Base-by-base conservation (phyloP, 208 protist genomes). In the Leishmania turanica region DNA sequence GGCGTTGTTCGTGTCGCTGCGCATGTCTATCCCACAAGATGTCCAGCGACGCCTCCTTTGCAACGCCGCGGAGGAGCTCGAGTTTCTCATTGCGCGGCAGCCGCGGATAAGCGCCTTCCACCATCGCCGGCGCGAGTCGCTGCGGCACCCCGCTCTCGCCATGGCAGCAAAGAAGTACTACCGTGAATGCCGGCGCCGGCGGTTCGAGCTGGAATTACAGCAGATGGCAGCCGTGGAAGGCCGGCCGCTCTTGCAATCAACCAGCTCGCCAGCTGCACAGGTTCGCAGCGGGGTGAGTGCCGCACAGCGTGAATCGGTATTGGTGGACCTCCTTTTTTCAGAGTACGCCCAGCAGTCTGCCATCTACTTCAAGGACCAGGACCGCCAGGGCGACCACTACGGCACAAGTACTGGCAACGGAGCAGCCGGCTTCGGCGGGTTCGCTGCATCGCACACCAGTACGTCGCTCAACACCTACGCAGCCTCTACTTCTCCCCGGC, bases 91-190 rank as follows among this genome's bases (percentile, higher is more conserved):
- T 47, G 91, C 89, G 24, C 78, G 94, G 13, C 89, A 95, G 64
- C 94, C 92, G 2, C 87, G 94, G 9, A 69, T 97, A 6, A 90
- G 90, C 69, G 80, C 81, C 51, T 97, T 97, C 75, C 84, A 89
- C 31, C 90, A 96, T 71, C 91, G 94, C 37, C 85, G 77, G 13
- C 86, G 86, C 4, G 86, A 92, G 80, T 97, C 94, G 27, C 70
- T 97, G 76, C 90, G 94, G 4, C 94, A 97, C 77, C 94, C 94
- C 9, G 92, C 94, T 0, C 87, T 97, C 5, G 90, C 94, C 42
- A 95, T 95, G 91, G 88, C 92, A 27, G 89, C 91, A 15, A 90
- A 92, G 71, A 88, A 85, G 45, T 96, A 93, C 72, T 97, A 91
- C 76, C 90, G 82, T 47, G 53, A 75, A 7, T 84, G 79, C 49